A percentile compares a stretch with the other conserved stretches of the same genome.
These are phyloP conservation scores for Scortechinia acanthostroma DNA, from an alignment of 2,329 filamentous ascomycete species.

Conservation along the genomic window DNA sequence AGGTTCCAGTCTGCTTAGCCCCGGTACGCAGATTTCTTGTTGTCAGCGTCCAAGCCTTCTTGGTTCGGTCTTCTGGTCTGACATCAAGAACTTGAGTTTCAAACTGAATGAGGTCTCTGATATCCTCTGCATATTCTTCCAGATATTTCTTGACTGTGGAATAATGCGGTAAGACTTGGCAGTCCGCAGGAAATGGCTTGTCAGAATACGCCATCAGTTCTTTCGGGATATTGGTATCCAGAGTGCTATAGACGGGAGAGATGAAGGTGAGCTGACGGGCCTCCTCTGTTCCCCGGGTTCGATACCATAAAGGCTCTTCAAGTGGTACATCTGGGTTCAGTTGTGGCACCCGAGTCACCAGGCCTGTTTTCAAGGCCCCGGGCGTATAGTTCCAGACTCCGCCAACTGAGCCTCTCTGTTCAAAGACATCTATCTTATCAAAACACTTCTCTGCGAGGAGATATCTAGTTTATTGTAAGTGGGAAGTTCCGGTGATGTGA, in stretches of 20 bases:
- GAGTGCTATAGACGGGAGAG: constrained; percentile 47
- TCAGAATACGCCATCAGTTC: constrained; percentile 52
- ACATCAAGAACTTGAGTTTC: constrained; percentile 43
- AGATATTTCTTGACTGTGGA: constrained; percentile 45
- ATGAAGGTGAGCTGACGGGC: constrained; percentile 31
- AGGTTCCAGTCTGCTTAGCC: constrained; percentile 21
- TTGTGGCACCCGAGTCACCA: not conserved
- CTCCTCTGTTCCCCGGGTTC: not conserved
- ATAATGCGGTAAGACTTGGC: constrained; percentile 49
- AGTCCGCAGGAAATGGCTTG: constrained; percentile 35
- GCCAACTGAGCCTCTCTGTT: not conserved
- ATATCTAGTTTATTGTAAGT: not conserved
- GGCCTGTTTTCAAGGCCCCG: not conserved
- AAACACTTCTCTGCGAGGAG: not conserved
- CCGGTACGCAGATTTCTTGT: constrained; percentile 28
- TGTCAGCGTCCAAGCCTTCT: constrained; percentile 34
- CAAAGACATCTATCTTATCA: not conserved
- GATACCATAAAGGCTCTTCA: not conserved
- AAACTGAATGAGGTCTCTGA: constrained; percentile 41
- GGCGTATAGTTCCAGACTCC: not conserved
- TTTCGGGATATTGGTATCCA: constrained; percentile 57
- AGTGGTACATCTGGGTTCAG: not conserved
- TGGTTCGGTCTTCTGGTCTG: constrained; percentile 9
- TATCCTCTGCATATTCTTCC: constrained; percentile 41
- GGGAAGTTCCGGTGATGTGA: too few species aligned